Base-by-base conservation (phyloP, 2,329 filamentous ascomycete species). In the Colletotrichum liriopes region DNA sequence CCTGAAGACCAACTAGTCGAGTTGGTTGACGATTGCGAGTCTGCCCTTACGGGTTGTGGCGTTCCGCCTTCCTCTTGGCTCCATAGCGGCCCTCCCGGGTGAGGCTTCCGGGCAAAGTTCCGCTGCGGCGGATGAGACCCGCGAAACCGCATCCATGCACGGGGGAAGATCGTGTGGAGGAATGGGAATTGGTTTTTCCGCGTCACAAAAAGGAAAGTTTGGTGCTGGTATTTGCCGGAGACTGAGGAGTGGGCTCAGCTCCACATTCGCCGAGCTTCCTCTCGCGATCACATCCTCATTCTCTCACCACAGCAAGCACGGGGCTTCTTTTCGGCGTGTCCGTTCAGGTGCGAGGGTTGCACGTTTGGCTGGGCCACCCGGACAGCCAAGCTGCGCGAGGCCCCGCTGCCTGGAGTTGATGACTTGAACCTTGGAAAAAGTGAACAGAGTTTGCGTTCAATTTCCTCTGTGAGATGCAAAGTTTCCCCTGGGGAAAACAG, bases 11-110 rank as follows among this genome's bases (percentile, higher is more conserved):
- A 14, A 49, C 29, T 37, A 59, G 47, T 63, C 39, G 20, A 45
- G 12, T 43, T 47, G n/a, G 56, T 39, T 7, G 54, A 51, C 35
- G 45, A 16, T 72, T 52, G 58, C 49, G 49, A 64, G 61, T 49
- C 37, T 43, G 37, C 16, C 37, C 37, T 59, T 59, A 35, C 35
- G 39, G 51, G 41, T 23, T 43, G 41, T 45, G 39, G 43, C 41
- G 20, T 37, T 43, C 39, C 49, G 47, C 26, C 55, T 18, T 26
- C 26, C 45, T 45, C 41, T 49, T 43, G 29, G 32, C 18, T 43
- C 47, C 62, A 67, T 59, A 54, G 32, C 69, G 41, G 68, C 61
- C 65, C 9, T 69, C 11, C 54, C 65, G 70, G 70, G 26, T 55
- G 52, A 54, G 45, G 35, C 29, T 55, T 72, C 70, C 70, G 70